Conservation (phyloP, 495 filamentous ascomycete genomes). For the Penicillium angulare region DNA sequence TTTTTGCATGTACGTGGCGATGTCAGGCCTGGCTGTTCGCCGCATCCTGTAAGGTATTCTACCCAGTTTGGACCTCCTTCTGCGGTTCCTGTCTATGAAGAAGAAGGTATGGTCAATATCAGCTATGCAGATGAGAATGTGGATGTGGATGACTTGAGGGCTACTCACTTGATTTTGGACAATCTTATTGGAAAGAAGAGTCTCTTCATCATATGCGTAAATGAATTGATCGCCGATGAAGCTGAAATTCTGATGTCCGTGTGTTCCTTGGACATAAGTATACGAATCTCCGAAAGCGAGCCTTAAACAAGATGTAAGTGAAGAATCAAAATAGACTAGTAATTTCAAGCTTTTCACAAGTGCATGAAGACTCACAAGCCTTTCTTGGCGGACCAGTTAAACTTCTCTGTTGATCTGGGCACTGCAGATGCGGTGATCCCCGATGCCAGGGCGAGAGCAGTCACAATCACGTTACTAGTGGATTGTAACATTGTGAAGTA, state of each 20-base stretch:
- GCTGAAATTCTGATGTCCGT: slow-evolving; percentile 45
- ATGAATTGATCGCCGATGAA: slow-evolving; percentile 48
- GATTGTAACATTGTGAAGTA: background rate
- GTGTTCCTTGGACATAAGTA: slow-evolving; percentile 52
- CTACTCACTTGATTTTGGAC: slow-evolving; percentile 46
- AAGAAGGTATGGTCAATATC: background rate
- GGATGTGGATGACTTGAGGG: background rate
- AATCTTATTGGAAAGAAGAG: slow-evolving; percentile 45
- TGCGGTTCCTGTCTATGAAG: slow-evolving; percentile 34
- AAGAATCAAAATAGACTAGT: background rate
- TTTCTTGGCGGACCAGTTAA: slow-evolving; percentile 33
- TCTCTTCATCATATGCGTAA: slow-evolving; percentile 34
- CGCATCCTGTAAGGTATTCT: slow-evolving; percentile 49
- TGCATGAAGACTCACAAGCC: slow-evolving; percentile 21
- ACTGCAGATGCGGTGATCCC: slow-evolving; percentile 4
- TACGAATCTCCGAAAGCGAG: slow-evolving; percentile 58
- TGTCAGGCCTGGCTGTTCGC: slow-evolving; percentile 31
- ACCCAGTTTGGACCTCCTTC: slow-evolving; percentile 53
- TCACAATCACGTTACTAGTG: background rate
- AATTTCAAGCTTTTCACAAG: background rate
- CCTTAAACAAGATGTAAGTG: slow-evolving; percentile 14
- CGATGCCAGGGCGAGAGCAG: background rate
- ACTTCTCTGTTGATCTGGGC: slow-evolving; percentile 11
- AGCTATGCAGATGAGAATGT: background rate
- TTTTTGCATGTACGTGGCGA: slow-evolving; percentile 37